Evolutionary conservation across 2,329 filamentous ascomycete genomes (phyloP), one percentile per base, ranked within the genome.

Genomic region (Botrytis pseudocinerea): DNA sequence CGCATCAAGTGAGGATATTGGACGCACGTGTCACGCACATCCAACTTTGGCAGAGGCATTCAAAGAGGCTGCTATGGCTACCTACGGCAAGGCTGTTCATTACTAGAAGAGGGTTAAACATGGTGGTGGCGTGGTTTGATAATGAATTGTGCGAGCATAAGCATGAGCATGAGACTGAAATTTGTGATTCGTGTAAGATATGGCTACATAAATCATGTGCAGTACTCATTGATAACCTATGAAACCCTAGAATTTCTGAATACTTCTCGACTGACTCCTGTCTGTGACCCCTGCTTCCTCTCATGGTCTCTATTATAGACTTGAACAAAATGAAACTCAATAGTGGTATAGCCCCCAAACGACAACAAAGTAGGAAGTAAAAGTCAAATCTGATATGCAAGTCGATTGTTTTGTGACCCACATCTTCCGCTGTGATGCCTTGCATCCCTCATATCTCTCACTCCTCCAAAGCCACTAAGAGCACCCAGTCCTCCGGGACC

Each of bases 61-160:
- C 89, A 99, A 99, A 89, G 96, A 99, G 89, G 96, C 96, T 80
- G 96, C 96, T 79, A 98, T 99, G 96, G 93, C 94, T 76, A 98
- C 95, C 69, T 94, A 97, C 86, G 90, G 91, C 80, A 96, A 97
- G 87, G 92, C 96, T 78, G 97, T 99, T 83, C 96, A 99, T 87
- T 97, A 92, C 85, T 99, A 93, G 84, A 78, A 59, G 73, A 60
- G 4, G n/a, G 18, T 16, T 48, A 28, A 38, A 32, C 14, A 35
- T 35, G 61, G 54, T 18, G 10, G 68, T 25, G 42, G 69, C 38
- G 60, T 73, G 70, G 54, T 48, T 28, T 68, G 63, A 62, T 64
- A 54, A 69, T 57, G 48, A 63, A 42, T 54, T 35, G 59, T 63
- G 69, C 59, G 59, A 70, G 59, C 40, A 70, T 64, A 54, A 57